Base-by-base conservation (phyloP, 164 flowering plant genomes). In the Liriodendron chinense region DNA sequence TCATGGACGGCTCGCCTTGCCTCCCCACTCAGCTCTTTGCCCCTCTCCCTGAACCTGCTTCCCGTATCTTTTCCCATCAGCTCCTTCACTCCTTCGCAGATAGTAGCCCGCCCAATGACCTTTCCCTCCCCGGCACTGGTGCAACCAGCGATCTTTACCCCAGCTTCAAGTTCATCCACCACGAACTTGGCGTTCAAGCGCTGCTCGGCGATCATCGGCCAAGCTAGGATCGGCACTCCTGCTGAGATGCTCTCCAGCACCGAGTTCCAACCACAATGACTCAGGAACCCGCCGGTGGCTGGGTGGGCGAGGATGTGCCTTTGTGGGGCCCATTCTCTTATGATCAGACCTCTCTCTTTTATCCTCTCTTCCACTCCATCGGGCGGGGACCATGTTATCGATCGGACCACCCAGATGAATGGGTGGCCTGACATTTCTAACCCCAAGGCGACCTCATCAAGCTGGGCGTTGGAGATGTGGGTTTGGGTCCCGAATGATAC, bases 211-310 rank as follows among this genome's bases (percentile, higher is more conserved):
- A 78, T 82, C 77, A 86, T 74, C 0, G 85, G 85, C 86, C 86
- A 86, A 0, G 81, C 82, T 18, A 87, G 56, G 0, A 87, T 43
- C 1, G 88, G 89, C 18, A 85, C 85, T 1, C 83, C 82, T 2
- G 1, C 22, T 13, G 82, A 72, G 14, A 84, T 13, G 62, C 87
- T 64, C 53, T 84, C 86, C 63, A 82, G 2, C 69, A 83, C 83
- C 10, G 88, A 85, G 26, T 85, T 85, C 89, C 87, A 86, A 0
- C 87, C 87, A 4, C 87, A 83, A 69, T 86, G 89, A 62, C 84
- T 84, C 53, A 86, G 23, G 64, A 84, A 86, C 72, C 86, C 87
- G 0, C 86, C 85, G 0, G 50, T 76, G 2, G 85, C 78, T 3
- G 65, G 73, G 63, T 86, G 86, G 1, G 50, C 43, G 18, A 86